These are phyloP conservation scores for Ogataea corticis DNA, from an alignment of 805 yeast genomes.

Conservation along the genomic window DNA sequence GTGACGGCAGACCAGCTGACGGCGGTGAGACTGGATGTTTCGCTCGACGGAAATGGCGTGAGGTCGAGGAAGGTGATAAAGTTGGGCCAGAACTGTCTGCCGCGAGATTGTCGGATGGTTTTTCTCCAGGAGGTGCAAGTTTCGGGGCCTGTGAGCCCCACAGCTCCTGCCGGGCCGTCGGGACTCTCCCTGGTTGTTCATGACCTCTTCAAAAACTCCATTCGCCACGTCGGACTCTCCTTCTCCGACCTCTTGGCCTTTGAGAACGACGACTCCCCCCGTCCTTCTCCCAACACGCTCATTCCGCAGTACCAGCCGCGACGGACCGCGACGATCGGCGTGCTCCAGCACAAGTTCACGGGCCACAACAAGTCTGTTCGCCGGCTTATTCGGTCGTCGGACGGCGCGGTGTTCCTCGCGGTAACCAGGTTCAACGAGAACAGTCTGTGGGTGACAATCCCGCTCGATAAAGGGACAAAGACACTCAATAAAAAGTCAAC, in stretches of 20 bases:
- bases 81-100: slow-evolving; percentile 33
- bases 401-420: slow-evolving; percentile 62
- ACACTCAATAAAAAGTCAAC: slow-evolving; percentile 38
- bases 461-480: slow-evolving; percentile 25
- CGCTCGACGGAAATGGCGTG: slow-evolving; percentile 15
- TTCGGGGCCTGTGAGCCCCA: too few species aligned
- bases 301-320: neutral
- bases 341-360: slow-evolving; percentile 59
- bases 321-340: slow-evolving; percentile 24
- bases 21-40: slow-evolving; percentile 38
- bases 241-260: slow-evolving; percentile 32
- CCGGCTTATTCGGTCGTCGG: slow-evolving; percentile 61
- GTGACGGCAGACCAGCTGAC: slow-evolving; percentile 49
- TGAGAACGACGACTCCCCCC: slow-evolving; percentile 11
- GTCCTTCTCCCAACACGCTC: neutral
- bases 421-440: slow-evolving; percentile 63
- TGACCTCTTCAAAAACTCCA: slow-evolving; percentile 39
- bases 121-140: slow-evolving; percentile 27
- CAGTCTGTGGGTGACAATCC: slow-evolving; percentile 56
- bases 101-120: slow-evolving; percentile 28
- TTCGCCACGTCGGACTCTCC: slow-evolving; percentile 36
- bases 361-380: slow-evolving; percentile 86
- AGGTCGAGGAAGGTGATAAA: slow-evolving; percentile 20
- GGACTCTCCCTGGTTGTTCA: slow-evolving; percentile 46
- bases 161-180: slow-evolving; percentile 8